phyloP scores from a whole-genome alignment of 2,329 filamentous ascomycete genomes.

The Dactylellina drechsleri region DNA sequence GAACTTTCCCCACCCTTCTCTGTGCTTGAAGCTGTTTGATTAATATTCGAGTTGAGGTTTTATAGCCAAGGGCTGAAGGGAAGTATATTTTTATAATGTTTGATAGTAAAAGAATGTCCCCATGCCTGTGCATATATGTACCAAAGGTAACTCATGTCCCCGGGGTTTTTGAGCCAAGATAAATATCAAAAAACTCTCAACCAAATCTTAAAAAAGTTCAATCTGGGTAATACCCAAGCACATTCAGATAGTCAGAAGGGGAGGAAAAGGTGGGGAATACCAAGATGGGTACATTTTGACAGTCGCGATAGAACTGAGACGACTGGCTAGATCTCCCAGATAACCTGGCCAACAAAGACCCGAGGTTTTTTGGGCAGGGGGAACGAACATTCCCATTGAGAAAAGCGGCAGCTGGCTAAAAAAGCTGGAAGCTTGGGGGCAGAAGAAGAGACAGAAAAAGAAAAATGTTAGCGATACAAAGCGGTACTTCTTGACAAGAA shows the following conservation, averaged over 20 bases:
- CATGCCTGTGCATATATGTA: constrained; percentile 11
- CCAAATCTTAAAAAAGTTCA: constrained; percentile 6
- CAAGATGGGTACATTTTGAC: too few species aligned
- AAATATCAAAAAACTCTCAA: background rate
- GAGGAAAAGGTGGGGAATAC: too few species aligned
- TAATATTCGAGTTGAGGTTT: background rate
- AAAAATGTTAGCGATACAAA: constrained; percentile 35
- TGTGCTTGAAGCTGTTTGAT: background rate
- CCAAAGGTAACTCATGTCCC: constrained; percentile 22
- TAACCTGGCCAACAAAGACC: constrained; percentile 47
- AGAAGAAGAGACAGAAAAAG: constrained; percentile 10
- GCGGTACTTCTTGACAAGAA: constrained; percentile 31
- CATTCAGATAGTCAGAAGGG: too few species aligned
- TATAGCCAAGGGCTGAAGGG: constrained; percentile 15
- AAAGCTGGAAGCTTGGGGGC: too few species aligned
- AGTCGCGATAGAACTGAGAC: too few species aligned
- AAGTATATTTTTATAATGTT: background rate
- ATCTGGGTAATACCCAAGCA: background rate
- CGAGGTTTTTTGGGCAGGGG: constrained; percentile 29
- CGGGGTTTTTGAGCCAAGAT: background rate
- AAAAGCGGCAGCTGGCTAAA: constrained; percentile 48
- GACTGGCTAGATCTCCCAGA: constrained; percentile 36
- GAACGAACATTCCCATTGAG: constrained; percentile 1
- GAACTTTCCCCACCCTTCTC: background rate
- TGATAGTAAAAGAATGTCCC: constrained; percentile 18